Conservation (phyloP, 192 early-diverging fungal species). For the Coemansia sp. region DNA sequence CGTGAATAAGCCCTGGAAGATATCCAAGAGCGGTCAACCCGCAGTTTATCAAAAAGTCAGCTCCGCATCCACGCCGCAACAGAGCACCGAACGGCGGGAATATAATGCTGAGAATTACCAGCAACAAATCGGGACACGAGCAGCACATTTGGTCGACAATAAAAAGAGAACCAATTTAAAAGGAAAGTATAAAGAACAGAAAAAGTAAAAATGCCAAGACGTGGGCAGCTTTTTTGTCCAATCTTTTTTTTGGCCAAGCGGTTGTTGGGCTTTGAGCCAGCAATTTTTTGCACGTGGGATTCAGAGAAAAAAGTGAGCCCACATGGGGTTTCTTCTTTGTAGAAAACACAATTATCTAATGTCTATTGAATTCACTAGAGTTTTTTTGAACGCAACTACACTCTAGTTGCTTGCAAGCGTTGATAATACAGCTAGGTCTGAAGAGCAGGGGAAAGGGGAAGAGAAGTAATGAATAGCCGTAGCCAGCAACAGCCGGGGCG, state of each 20-base stretch:
- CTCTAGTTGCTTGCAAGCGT: too few relatives aligned
- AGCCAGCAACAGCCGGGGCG: background rate
- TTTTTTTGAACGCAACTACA: too few relatives aligned
- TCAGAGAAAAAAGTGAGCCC: too few relatives aligned
- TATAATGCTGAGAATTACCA: slow-evolving; percentile 50
- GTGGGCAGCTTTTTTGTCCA: background rate
- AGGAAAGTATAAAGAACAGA: background rate
- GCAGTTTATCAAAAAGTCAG: slow-evolving; percentile 72
- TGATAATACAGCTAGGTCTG: too few relatives aligned
- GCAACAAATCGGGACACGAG: slow-evolving; percentile 46
- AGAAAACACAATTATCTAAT: too few relatives aligned
- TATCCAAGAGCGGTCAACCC: slow-evolving; percentile 68
- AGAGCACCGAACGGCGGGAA: slow-evolving; percentile 68
- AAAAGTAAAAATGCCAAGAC: slow-evolving; percentile 4
- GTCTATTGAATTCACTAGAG: too few relatives aligned
- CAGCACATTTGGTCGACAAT: slow-evolving; percentile 30
- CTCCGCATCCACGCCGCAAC: slow-evolving; percentile 61
- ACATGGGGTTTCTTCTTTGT: too few relatives aligned
- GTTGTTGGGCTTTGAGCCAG: too few relatives aligned
- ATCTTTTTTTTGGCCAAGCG: background rate
- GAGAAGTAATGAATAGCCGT: slow-evolving; percentile 10
- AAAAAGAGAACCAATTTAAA: background rate
- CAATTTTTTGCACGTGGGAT: too few relatives aligned
- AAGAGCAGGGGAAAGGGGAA: background rate
- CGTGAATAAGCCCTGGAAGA: slow-evolving; percentile 71